Evolutionary conservation across 2,329 filamentous ascomycete genomes (phyloP).

Genomic region (Calonectria naviculata): DNA sequence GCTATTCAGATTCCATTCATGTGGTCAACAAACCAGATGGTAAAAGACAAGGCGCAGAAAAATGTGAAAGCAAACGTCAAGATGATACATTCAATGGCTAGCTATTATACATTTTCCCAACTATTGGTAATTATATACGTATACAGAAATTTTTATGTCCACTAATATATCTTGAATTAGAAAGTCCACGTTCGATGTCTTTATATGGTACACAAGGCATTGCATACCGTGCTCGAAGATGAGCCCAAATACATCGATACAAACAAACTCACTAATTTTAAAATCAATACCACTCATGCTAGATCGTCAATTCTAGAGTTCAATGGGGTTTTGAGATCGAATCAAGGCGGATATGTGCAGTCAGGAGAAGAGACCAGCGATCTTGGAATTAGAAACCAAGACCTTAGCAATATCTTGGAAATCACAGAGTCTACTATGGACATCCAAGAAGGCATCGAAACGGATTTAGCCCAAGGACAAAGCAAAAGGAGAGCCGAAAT

Average conservation of each 20-base stretch:
- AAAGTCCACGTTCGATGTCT: constrained; percentile 19
- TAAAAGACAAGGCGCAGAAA: constrained; percentile 22
- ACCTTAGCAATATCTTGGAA: background rate
- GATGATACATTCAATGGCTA: constrained; percentile 21
- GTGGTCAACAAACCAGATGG: constrained; percentile 26
- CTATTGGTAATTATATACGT: background rate
- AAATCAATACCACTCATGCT: background rate
- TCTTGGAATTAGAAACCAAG: constrained; percentile 3
- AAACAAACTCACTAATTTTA: constrained; percentile 6
- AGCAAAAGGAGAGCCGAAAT: background rate
- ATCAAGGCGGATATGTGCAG: background rate
- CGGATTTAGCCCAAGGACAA: background rate
- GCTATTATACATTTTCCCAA: constrained; percentile 16
- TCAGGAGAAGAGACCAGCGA: constrained; percentile 18
- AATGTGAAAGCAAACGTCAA: constrained; percentile 31
- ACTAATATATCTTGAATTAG: background rate
- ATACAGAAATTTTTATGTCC: too few relatives aligned
- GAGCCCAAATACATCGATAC: constrained; percentile 14
- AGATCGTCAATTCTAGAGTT: constrained; percentile 23
- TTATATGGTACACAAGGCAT: constrained; percentile 9
- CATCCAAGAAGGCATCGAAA: background rate
- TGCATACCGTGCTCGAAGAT: background rate
- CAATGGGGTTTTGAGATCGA: constrained; percentile 10
- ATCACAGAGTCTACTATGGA: background rate
- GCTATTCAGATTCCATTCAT: constrained; percentile 38